A percentile compares a stretch with the other conserved stretches of the same genome.
Conservation (phyloP, 1,139 yeast species). For the Casaregolazyma lundiana region DNA sequence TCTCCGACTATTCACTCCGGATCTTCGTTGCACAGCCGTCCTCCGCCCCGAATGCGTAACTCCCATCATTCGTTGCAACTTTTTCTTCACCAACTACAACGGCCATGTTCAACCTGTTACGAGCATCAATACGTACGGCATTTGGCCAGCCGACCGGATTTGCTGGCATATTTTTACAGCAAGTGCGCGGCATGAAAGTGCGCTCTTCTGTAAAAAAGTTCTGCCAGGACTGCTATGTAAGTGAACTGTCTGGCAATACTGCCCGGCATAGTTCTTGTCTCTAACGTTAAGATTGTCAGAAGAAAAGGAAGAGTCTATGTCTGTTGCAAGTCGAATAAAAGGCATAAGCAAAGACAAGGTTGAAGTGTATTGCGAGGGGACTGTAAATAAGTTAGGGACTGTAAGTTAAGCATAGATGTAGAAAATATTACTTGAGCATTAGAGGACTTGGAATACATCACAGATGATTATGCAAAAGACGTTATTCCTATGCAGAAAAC, state of each 20-base stretch:
- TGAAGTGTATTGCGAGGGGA: slow-evolving; percentile 29
- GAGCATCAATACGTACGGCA: slow-evolving; percentile 5
- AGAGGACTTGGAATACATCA: too few species aligned
- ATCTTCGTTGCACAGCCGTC: neutral
- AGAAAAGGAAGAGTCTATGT: slow-evolving; percentile 93
- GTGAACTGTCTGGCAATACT: slow-evolving; percentile 16
- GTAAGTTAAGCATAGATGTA: too few species aligned
- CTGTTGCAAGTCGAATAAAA: slow-evolving; percentile 85
- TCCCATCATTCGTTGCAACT: neutral
- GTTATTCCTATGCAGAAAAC: too few species aligned
- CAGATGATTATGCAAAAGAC: too few species aligned
- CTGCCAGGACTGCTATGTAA: slow-evolving; percentile 78
- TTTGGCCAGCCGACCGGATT: slow-evolving; percentile 5
- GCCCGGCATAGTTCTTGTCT: neutral
- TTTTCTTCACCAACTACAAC: neutral
- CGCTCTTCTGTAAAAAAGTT: slow-evolving; percentile 86
- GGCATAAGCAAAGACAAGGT: slow-evolving; percentile 97
- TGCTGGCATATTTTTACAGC: slow-evolving; percentile 10
- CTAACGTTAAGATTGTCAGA: slow-evolving; percentile 54
- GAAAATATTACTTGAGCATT: too few species aligned
- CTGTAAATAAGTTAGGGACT: too few species aligned
- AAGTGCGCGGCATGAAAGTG: slow-evolving; percentile 56
- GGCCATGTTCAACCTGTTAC: slow-evolving; percentile 6
- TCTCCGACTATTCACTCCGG: too few species aligned
- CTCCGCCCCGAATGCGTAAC: neutral